Conservation (phyloP, 2,329 filamentous ascomycete genomes). For the Ambrosiella xylebori region DNA sequence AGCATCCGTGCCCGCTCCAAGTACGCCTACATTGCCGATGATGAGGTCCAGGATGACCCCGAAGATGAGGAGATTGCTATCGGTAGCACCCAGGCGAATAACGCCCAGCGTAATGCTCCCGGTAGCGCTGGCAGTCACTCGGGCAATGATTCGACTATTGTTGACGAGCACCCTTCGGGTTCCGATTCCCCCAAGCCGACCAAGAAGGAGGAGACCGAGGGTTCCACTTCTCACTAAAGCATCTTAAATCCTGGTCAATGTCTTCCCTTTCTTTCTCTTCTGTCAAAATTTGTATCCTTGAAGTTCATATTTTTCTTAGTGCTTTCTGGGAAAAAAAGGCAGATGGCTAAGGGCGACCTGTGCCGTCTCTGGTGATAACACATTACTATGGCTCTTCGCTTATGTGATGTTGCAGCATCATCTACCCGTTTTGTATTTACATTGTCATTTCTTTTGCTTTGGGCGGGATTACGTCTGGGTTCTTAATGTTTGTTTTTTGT, state of each 20-base stretch:
- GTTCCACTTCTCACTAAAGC: not conserved
- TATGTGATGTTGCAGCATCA: not conserved
- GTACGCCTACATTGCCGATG: conserved; percentile 53
- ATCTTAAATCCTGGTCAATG: not conserved
- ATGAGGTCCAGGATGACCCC: conserved; percentile 19
- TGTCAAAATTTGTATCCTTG: not conserved
- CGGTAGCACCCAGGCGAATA: not conserved
- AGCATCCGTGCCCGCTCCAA: conserved; percentile 50
- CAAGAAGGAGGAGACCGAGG: conserved; percentile 9
- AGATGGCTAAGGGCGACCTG: not conserved
- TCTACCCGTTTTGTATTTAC: not conserved
- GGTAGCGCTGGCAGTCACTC: conserved; percentile 5
- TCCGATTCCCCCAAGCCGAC: not conserved
- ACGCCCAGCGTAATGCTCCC: not conserved
- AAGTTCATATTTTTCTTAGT: not conserved
- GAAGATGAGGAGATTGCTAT: conserved; percentile 7
- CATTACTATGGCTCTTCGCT: not conserved
- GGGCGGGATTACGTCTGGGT: not conserved
- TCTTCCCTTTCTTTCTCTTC: not conserved
- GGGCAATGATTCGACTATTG: conserved; percentile 9
- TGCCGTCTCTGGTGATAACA: too few species aligned
- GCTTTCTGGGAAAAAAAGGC: not conserved
- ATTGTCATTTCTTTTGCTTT: not conserved
- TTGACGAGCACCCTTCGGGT: conserved; percentile 2
- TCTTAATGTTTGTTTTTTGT: not conserved